phyloP scores from a whole-genome alignment of 139 green algal genomes.

The Micractinium conductrix region DNA sequence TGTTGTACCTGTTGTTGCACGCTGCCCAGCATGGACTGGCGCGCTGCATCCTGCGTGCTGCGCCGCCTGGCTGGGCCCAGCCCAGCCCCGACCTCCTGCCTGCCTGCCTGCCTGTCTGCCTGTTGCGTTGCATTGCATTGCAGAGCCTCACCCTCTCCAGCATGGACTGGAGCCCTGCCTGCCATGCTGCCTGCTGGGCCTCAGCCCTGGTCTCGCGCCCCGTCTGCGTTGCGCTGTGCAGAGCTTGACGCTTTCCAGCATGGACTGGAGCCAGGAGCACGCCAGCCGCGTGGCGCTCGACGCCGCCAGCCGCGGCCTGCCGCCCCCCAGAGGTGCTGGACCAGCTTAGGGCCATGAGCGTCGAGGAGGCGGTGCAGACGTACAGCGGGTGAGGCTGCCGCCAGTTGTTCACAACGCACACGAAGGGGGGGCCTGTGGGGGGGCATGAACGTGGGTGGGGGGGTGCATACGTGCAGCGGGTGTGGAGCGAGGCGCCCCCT shows the following conservation, averaged over 20 bases:
- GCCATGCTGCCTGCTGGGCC: no score
- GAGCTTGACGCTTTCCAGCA: constrained; percentile 2
- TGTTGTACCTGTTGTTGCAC: no score
- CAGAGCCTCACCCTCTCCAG: background rate
- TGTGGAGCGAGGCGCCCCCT: no score
- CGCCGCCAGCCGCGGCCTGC: constrained; percentile 1
- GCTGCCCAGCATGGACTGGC: no score
- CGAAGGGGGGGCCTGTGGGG: no score
- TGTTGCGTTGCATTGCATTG: no score
- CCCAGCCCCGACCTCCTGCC: no score
- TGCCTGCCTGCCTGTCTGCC: background rate
- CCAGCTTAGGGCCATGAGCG: background rate
- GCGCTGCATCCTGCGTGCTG: no score
- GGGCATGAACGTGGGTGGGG: no score
- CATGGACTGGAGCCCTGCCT: background rate
- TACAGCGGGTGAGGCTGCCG: background rate
- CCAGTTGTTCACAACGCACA: no score
- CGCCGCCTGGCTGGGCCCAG: no score
- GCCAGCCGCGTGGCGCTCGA: constrained; percentile 2
- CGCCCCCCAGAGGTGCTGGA: background rate
- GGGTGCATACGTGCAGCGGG: background rate
- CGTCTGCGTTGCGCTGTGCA: background rate
- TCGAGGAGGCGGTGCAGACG: constrained; percentile 1
- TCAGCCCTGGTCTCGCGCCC: background rate
- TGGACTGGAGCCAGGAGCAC: constrained; percentile 4